Base-by-base conservation (phyloP, 768 basidiomycete species). In the Tulasnella sp. region DNA sequence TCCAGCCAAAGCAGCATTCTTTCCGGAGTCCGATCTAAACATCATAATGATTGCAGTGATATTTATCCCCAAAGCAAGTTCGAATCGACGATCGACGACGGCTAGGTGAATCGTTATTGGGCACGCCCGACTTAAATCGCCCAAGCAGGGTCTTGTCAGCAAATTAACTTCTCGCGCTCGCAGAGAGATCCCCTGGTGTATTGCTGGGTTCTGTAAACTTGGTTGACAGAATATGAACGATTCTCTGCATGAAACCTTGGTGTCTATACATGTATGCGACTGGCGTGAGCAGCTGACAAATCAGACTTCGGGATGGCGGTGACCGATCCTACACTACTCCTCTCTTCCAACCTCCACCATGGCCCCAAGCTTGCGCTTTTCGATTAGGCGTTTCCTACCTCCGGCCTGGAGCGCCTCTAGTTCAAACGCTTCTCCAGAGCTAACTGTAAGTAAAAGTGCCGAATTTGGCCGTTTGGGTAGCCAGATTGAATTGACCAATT, bases 401-500 rank as follows among this genome's bases (percentile, higher is more conserved):
- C 64, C 64, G 34, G 76, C 28, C 8, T 76, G 76, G 76, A 76
- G 76, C 31, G 28, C 31, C 42, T 37, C 46, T n/a, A 50, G 48
- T 11, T 76, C 76, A 34, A 40, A 46, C 7, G 34, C 28, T 34
- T 76, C 76, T 11, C 76, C 76, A 54, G 76, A 76, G 31, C 54
- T 76, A 7, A 76, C 76, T 24, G 76, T 76, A 28, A 76, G 76
- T 37, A 20, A 50, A 37, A 20, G 3, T 50, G 46, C 76, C 54
- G 24, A 44, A 37, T 76, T 64, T 31, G 48, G 77, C 34, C 9
- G 0, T 50, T 77, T 24, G 18, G n/a, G 9, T 7, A 11, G 50
- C 7, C 44, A 24, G 46, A 44, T n/a, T n/a, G 24, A 14, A 69
- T 69, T 37, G 31, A 69, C 14, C 64, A 31, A 46, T 46, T 20